Evolutionary conservation across 2,329 filamentous ascomycete species (phyloP), one percentile per base, ranked within the genome.

Genomic region (Akanthomyces uredinophilus): DNA sequence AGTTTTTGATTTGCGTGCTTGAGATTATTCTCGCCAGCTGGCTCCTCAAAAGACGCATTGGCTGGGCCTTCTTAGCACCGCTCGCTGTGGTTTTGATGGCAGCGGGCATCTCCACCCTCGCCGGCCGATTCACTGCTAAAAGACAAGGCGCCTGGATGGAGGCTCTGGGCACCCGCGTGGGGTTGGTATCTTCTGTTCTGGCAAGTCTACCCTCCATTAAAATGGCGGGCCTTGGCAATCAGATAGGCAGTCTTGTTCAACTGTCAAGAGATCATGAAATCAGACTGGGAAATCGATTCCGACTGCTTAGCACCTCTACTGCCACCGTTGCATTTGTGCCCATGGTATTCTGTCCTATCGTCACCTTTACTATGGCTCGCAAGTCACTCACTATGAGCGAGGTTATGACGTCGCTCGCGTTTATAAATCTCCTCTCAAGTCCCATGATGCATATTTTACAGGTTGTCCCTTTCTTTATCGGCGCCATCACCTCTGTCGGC

Each of bases 1-100:
- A 75, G 39, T 70, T 73, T 20, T 75, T 73, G 73, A 70, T 70
- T 4, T 71, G 69, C 58, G 41, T 66, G 5, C 63, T 74, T 7
- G 69, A 75, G 51, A 69, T 71, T 1, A 71, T 66, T 0, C 64
- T 75, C 3, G 73, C 71, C 0, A 69, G 69, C 53, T 75, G 70
- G 69, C 60, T 76, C 24, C 60, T 76, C 10, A 67, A 70, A 5
- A 65, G 67, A 4, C 68, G 72, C 41, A 67, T 75, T 2, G 73
- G 73, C 1, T 49, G 65, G 1, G 70, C 72, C 0, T 75, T 73
- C 39, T 59, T 71, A 5, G 71, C 71, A 1, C 70, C 73, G 1
- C 63, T 74, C 41, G 55, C 69, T 10, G 64, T 73, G 6, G 70
- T 73, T 4, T 37, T 47, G 43, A 53, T 63, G 3, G 43, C 66